These are phyloP conservation scores for Bretschneidera sinensis DNA, from an alignment of 345 rosid species.

Conservation along the genomic window DNA sequence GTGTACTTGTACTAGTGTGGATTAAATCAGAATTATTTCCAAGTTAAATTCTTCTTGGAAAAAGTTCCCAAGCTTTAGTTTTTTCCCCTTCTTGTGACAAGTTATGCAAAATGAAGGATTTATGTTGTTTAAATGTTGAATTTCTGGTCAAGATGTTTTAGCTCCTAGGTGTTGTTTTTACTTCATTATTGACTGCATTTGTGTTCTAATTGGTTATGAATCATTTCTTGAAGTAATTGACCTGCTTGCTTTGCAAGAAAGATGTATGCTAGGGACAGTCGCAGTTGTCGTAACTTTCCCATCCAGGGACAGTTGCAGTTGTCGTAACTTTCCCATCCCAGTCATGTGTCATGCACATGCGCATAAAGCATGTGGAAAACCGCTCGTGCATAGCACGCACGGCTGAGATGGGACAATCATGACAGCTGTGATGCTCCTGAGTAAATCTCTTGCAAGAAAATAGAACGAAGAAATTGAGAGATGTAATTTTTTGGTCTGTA, in stretches of 20 bases:
- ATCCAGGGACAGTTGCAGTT: no score
- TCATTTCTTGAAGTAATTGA: not conserved
- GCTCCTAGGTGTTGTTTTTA: not conserved
- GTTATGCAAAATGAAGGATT: constrained; percentile 4
- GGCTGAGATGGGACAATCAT: no score
- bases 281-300: no score
- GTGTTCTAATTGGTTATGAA: not conserved
- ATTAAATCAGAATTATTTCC: constrained; percentile 21
- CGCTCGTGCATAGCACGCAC: no score
- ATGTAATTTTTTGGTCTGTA: not conserved
- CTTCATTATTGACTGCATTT: not conserved
- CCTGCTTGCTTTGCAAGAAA: not conserved
- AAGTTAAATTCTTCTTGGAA: constrained; percentile 13
- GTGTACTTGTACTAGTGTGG: constrained; percentile 28
- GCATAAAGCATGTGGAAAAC: no score
- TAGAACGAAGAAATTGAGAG: not conserved
- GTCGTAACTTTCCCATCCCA: no score
- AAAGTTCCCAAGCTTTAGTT: not conserved
- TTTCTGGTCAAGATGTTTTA: constrained; percentile 1
- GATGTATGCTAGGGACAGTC: no score
- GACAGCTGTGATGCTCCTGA: no score
- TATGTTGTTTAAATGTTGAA: constrained; percentile 3
- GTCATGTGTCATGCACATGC: no score
- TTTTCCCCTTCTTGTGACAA: not conserved
- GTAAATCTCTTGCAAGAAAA: no score